Evolutionary conservation across 2,329 filamentous ascomycete species (phyloP), one percentile per base, ranked within the genome.

Genomic region (Penicillium glabrum): DNA sequence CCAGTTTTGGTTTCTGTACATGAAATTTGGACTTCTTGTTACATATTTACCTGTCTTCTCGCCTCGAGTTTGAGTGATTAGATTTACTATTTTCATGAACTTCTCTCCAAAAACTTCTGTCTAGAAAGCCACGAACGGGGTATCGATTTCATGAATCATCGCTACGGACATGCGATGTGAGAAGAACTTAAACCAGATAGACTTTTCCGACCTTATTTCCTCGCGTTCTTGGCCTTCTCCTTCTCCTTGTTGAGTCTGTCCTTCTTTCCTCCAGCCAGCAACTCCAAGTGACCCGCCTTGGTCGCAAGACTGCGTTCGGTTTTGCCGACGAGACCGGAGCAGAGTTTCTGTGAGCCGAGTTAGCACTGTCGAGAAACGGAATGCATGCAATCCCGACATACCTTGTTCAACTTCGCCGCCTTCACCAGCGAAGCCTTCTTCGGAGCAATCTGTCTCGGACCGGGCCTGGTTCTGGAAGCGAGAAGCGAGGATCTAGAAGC

Each of bases 261-360:
- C 73, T 83, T 87, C 81, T 88, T 89, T 13, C 86, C 87, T 2
- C 86, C 86, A 56, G 80, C 80, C 67, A 90, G 71, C 67, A 90
- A 69, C 72, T 91, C 88, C 67, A 90, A 67, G 79, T 91, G 88
- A 14, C 88, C 88, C 5, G 87, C 88, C 67, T 84, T 84, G 59
- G 85, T 78, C 13, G 87, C 88, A 10, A 90, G 78, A 60, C 80
- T 82, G 59, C 83, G 82, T 69, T 91, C 88, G n/a, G 88, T 90
- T 75, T 85, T 80, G 0, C 82, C 82, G 3, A 82, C 83, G 41
- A 90, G 73, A 0, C 86, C 86, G 0, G 83, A 77, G 1, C 85
- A 81, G 60, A 85, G 79, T 81, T 89, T 88, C 82, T 77, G 61
- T 8, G 41, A n/a, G 11, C 11, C 19, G 8, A 21, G 39, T 41